Evolutionary conservation across 2,329 filamentous ascomycete genomes (phyloP), one percentile per base, ranked within the genome.

Genomic region (Penicillium freii): DNA sequence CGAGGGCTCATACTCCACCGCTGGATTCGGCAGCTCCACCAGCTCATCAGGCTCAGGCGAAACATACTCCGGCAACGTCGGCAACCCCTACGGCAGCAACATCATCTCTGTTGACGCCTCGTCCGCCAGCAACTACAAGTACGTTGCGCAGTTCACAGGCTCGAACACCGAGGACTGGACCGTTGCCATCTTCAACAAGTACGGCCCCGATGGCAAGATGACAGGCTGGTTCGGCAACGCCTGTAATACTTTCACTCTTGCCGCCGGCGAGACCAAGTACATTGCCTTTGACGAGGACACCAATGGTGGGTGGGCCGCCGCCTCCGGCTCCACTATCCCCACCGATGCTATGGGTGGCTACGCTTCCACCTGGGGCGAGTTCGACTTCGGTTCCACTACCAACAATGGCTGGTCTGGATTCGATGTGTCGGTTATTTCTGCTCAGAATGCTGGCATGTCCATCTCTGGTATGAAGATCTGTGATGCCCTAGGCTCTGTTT

Each of bases 111-210:
- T 78, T 52, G 62, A 70, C 49, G 58, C 63, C 53, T 54, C 61
- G 46, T 64, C 71, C 0, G 71, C 70, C 51, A 51, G 51, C 40
- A 54, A 58, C 21, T 77, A 76, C 69, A 67, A 77, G 60, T 70
- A 76, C 62, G 73, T 76, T 19, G 66, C 68, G 11, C 57, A 75
- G 54, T 64, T 77, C 59, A 59, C 57, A 5, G 74, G 74, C 40
- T 61, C 68, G 43, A 68, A 70, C 62, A 61, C 61, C 23, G 70
- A 74, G 6, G 54, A 66, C 54, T 75, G 71, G 72, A 64, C 59
- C n/a, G 66, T 76, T 27, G 68, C 72, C 44, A 71, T 77, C 70
- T 76, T 72, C 69, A 76, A 76, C 68, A 76, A 75, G 66, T 68
- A 69, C 56, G 72, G 72, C 29, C 65, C 69, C 3, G 61, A 69